These are phyloP conservation scores for Cupressus sempervirens DNA, from an alignment of 75 land plant species.

Conservation along the genomic window DNA sequence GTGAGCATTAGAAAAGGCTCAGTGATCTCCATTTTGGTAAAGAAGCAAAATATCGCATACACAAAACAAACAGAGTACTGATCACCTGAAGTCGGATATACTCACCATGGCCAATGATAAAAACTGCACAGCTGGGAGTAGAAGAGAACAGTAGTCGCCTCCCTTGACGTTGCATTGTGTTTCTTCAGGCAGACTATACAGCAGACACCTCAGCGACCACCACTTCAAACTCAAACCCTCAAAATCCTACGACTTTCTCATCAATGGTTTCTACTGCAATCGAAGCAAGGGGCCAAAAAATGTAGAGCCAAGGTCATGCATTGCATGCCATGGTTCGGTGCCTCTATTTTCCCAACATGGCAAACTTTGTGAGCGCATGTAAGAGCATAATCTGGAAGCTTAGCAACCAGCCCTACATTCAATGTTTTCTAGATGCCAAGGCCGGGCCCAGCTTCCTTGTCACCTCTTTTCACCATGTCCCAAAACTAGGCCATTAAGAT, in stretches of 20 bases:
- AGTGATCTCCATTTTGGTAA: too few species aligned
- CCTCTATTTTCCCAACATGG: slow-evolving; percentile 12
- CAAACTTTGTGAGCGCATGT: slow-evolving; percentile 8
- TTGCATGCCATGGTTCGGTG: slow-evolving; percentile 10
- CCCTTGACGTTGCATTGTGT: not conserved
- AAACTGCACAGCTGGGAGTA: too few species aligned
- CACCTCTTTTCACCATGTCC: slow-evolving; percentile 19
- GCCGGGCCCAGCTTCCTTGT: slow-evolving; percentile 18
- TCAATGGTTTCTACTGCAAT: slow-evolving; percentile 4
- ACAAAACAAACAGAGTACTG: too few species aligned
- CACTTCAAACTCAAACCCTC: slow-evolving; percentile 11
- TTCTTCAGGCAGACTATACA: slow-evolving; percentile 1
- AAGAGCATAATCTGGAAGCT: slow-evolving; percentile 18
- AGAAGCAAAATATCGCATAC: too few species aligned
- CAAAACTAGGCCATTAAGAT: slow-evolving; percentile 15
- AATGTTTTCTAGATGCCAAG: slow-evolving; percentile 18
- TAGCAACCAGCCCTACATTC: slow-evolving; percentile 13
- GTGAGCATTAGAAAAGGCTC: too few species aligned
- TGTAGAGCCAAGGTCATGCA: slow-evolving; percentile 8
- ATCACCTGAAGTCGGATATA: too few species aligned
- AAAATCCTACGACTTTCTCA: not conserved
- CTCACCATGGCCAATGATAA: too few species aligned
- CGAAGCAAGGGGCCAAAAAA: not conserved
- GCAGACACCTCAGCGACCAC: not conserved
- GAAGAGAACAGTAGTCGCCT: too few species aligned